These are phyloP conservation scores for Podila epicladia DNA, from an alignment of 192 early-diverging fungal genomes.

Conservation along the genomic window DNA sequence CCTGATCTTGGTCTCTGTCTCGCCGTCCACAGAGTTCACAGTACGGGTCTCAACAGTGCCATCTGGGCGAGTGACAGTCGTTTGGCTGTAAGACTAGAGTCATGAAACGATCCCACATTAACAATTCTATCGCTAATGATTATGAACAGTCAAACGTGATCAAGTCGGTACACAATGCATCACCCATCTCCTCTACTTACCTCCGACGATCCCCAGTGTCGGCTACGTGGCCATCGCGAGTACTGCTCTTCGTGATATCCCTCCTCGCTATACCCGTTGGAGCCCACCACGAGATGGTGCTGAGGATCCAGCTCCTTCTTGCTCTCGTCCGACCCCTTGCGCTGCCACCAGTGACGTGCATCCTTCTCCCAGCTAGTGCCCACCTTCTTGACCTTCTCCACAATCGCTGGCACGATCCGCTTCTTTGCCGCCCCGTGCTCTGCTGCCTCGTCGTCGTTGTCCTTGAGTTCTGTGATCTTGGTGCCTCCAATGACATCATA, in stretches of 20 bases:
- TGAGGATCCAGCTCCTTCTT: conserved; percentile 3
- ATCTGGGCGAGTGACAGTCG: conserved; percentile 40
- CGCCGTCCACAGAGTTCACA: conserved; percentile 30
- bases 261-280: not conserved
- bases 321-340: not conserved
- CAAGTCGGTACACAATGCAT: not conserved
- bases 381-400: conserved; percentile 48
- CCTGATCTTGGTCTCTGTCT: conserved; percentile 37
- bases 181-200: not conserved
- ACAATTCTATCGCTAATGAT: not conserved
- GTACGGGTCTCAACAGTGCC: conserved; percentile 27
- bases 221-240: conserved; percentile 31
- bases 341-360: conserved; percentile 44
- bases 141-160: not conserved
- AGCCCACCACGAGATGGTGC: conserved; percentile 30
- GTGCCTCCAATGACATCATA: not conserved
- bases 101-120: not conserved
- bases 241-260: conserved; percentile 21
- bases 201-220: conserved; percentile 32
- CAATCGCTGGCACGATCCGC: conserved; percentile 32
- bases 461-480: conserved; percentile 28
- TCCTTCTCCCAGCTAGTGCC: conserved; percentile 43
- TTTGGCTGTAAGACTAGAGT: conserved; percentile 29
- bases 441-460: conserved; percentile 1
- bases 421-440: conserved; percentile 10